Percentiles rank a stretch among this genome's conserved stretches.
These are phyloP conservation scores for Scutellaria minor DNA, from an alignment of 257 asterid species.

Conservation along the genomic window DNA sequence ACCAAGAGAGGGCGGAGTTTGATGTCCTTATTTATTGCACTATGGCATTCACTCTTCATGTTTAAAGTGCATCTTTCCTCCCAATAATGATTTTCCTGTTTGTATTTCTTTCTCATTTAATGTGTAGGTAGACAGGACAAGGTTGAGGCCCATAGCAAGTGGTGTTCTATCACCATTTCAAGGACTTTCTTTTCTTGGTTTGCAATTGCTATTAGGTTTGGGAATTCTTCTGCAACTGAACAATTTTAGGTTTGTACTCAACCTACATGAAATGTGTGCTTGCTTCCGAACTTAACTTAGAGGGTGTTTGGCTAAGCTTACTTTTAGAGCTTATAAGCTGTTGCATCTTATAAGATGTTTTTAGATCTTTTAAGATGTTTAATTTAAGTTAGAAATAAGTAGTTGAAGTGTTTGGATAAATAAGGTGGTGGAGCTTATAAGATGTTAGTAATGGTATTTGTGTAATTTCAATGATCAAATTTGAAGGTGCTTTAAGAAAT, in stretches of 20 bases:
- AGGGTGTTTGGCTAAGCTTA: too few relatives aligned
- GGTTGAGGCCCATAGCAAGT: slow-evolving; percentile 88
- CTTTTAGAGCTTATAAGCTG: too few relatives aligned
- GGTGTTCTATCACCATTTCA: slow-evolving; percentile 81
- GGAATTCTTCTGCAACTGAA: slow-evolving; percentile 89
- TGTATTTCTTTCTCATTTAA: slow-evolving; percentile 46
- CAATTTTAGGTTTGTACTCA: slow-evolving; percentile 65
- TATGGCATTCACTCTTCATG: slow-evolving; percentile 10
- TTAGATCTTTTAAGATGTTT: too few relatives aligned
- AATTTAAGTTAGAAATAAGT: too few relatives aligned
- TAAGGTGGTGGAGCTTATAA: too few relatives aligned
- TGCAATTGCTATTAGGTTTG: slow-evolving; percentile 85
- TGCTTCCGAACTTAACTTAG: background rate
- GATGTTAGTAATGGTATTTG: too few relatives aligned
- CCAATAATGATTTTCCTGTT: slow-evolving; percentile 22
- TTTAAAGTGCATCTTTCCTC: slow-evolving; percentile 24
- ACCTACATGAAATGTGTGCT: slow-evolving; percentile 16
- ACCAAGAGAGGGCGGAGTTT: background rate
- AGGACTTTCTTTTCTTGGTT: slow-evolving; percentile 85
- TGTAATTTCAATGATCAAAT: too few relatives aligned
- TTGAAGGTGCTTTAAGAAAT: too few relatives aligned
- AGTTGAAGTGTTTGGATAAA: too few relatives aligned
- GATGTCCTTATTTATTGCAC: slow-evolving; percentile 22
- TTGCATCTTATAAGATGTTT: too few relatives aligned
- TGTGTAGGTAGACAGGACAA: slow-evolving; percentile 92